phyloP scores from a whole-genome alignment of 352 stramenopile species.

The Globisporangium nagaii region DNA sequence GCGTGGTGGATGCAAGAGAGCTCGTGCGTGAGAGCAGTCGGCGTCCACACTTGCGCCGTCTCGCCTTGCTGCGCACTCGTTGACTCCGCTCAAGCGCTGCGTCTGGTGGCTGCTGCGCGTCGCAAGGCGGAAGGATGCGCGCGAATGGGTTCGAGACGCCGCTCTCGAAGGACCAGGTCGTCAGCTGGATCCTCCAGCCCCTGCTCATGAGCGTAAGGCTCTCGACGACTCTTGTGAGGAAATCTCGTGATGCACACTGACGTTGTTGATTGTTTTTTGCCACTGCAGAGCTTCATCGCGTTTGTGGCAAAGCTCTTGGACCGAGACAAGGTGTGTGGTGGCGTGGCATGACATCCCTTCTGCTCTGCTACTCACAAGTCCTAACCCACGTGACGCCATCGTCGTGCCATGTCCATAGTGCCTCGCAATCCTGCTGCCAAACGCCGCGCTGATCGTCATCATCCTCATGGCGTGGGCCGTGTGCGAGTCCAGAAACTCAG shows the following conservation, averaged over 20 bases:
- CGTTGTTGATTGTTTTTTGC: background rate
- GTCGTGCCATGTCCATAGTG: constrained; percentile 22
- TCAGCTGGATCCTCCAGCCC: constrained; percentile 72
- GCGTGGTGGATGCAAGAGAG: background rate
- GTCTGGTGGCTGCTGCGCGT: background rate
- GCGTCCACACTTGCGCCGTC: background rate
- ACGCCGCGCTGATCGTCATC: constrained; percentile 44
- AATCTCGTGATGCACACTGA: background rate
- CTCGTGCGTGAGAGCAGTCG: background rate
- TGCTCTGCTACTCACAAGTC: background rate
- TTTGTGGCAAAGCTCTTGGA: constrained; percentile 58
- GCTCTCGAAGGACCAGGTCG: constrained; percentile 42
- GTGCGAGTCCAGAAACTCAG: constrained; percentile 61
- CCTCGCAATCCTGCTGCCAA: constrained; percentile 60
- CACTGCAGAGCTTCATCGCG: constrained; percentile 51
- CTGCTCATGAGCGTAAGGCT: constrained; percentile 54
- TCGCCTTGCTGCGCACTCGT: background rate
- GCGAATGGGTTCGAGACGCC: constrained; percentile 72
- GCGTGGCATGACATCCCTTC: background rate
- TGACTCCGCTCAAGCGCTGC: no score
- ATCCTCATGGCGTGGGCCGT: constrained; percentile 59
- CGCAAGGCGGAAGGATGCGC: constrained; percentile 26
- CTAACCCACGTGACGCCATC: background rate
- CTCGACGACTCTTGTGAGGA: background rate
- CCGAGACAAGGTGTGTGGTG: constrained; percentile 35